Conservation (phyloP, 352 stramenopile genomes). For the Phytophthora ohioensis region DNA sequence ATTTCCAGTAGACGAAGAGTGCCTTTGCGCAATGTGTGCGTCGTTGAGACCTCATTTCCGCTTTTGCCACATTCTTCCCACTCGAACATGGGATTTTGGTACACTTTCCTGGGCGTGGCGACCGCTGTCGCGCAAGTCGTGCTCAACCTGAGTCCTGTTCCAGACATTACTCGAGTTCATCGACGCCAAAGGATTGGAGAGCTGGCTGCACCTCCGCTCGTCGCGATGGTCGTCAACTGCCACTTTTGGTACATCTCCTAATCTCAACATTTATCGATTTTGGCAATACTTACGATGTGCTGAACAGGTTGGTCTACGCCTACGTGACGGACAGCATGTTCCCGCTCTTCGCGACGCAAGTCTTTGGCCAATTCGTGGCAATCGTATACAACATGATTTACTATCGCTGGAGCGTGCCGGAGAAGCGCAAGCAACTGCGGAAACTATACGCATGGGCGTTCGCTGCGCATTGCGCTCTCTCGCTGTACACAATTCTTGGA, state of each 20-base stretch:
- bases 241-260: slow-evolving; percentile 30
- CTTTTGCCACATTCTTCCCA: slow-evolving; percentile 2
- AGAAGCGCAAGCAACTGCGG: slow-evolving; percentile 18
- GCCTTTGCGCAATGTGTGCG: slow-evolving; percentile 1
- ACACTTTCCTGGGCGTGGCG: slow-evolving; percentile 26
- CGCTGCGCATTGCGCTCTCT: slow-evolving; percentile 22
- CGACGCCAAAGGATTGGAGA: slow-evolving; percentile 21
- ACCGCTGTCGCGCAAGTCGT: slow-evolving; percentile 28
- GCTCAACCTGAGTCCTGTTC: slow-evolving; percentile 30
- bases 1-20: background rate
- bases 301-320: slow-evolving; percentile 34
- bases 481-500: slow-evolving; percentile 46
- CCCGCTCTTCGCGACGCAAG: slow-evolving; percentile 34
- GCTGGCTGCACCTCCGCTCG: slow-evolving; percentile 25
- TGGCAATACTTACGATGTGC: background rate
- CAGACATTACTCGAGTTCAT: slow-evolving; percentile 28
- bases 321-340: slow-evolving; percentile 37
- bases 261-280: background rate
- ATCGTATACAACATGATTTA: slow-evolving; percentile 33
- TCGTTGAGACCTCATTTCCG: slow-evolving; percentile 7
- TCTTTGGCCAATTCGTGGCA: slow-evolving; percentile 27
- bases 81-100: slow-evolving; percentile 23
- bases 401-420: slow-evolving; percentile 19
- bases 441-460: slow-evolving; percentile 18
- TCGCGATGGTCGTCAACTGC: slow-evolving; percentile 33